Evolutionary conservation across 441 rosid species (phyloP), one percentile per base, ranked within the genome.

Genomic region (Gossypium davidsonii): DNA sequence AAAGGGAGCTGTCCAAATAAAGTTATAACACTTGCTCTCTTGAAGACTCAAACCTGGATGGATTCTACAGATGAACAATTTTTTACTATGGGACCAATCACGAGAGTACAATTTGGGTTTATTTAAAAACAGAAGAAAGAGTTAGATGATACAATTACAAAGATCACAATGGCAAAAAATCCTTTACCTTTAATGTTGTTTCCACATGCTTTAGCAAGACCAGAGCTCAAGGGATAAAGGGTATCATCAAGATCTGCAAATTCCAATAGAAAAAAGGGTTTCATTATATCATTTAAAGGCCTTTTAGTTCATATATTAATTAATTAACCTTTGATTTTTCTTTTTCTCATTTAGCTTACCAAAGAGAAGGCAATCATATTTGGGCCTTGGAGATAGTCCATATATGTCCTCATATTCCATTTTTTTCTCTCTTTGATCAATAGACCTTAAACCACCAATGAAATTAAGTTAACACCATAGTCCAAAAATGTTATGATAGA

Each of bases 171-270:
- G 3, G 34, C 6, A 31, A 31, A 20, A 31, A 52, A 73, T 12
- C 3, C 44, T 55, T 31, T 71, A 90, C 98, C 97, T 85, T 85
- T 85, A 77, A 96, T 96, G 71, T 91, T 96, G 72, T 86, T 74
- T 55, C 95, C 94, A 76, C 91, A 87, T 58, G 73, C 85, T 10
- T 73, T 73, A 2, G 97, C 87, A 73, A 96, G 58, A 63, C 98
- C 98, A 52, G 89, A 81, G 79, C 91, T 89, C 1, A 77, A 64
- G 42, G 97, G 99, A 66, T 96, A 96, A 61, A 93, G 94, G 58
- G 99, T 95, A 76, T 95, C 99, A 77, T 95, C 98, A 58, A 93
- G 84, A 85, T 93, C 99, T 91, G 85, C 63, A 83, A 78, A 37
- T 18, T 67, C 31, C 20, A 72, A n/a, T 34, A 1, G 34, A 31